Conservation (phyloP, 331 rosid species). For the Acacia pycnantha region DNA sequence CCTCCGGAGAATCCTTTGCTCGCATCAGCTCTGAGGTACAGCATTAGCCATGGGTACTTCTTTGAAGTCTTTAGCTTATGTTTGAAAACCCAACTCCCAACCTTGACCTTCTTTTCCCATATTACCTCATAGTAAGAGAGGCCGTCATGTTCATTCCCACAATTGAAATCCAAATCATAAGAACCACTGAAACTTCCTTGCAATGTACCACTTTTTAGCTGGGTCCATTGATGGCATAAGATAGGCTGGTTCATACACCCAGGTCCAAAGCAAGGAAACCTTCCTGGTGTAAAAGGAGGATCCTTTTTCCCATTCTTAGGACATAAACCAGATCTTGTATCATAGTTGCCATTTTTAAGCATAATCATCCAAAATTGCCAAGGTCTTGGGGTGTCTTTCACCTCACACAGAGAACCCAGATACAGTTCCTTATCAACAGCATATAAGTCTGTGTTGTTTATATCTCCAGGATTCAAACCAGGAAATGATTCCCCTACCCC, state of each 20-base stretch:
- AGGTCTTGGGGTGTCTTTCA: not conserved
- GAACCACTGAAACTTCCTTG: not conserved
- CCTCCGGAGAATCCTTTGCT: not conserved
- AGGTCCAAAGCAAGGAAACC: constrained; percentile 1
- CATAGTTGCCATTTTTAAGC: not conserved
- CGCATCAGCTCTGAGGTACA: not conserved
- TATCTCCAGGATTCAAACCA: not conserved
- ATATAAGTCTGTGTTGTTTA: not conserved
- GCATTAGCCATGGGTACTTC: constrained; percentile 1
- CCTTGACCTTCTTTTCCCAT: not conserved
- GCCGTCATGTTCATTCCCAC: not conserved
- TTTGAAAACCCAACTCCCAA: not conserved
- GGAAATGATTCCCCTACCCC: not conserved
- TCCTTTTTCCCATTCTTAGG: not conserved
- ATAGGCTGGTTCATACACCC: constrained; percentile 1
- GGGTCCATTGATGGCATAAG: not conserved
- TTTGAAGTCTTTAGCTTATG: not conserved
- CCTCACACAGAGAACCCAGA: not conserved
- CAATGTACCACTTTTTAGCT: not conserved
- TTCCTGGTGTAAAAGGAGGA: not conserved
- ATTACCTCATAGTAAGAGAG: not conserved
- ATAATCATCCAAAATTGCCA: constrained; percentile 2
- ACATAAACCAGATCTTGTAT: not conserved
- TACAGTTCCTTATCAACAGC: not conserved
- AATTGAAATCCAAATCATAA: not conserved